Evolutionary conservation across 225 moss, liverwort and hornwort genomes (phyloP).

Genomic region (Asterella californica): DNA sequence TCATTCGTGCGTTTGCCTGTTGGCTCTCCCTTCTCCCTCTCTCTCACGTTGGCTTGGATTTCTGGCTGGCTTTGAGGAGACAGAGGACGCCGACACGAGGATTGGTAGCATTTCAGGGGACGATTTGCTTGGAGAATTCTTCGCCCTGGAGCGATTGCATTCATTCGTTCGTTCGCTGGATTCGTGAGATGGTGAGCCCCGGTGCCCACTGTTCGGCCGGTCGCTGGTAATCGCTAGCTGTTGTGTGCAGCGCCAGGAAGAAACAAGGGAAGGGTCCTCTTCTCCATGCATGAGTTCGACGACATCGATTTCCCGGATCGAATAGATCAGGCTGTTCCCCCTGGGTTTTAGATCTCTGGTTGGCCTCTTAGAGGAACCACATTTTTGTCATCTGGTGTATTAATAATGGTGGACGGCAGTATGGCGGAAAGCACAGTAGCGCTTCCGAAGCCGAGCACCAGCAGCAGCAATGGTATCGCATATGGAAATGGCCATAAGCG

Average conservation of each 20-base stretch:
- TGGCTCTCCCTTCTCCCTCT: background rate
- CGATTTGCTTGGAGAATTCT: background rate
- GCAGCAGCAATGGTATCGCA: background rate
- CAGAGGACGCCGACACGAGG: background rate
- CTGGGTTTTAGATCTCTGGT: constrained; percentile 4
- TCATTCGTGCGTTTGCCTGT: background rate
- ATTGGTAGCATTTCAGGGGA: background rate
- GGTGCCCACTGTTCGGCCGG: background rate
- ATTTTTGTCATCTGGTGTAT: background rate
- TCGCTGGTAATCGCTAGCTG: background rate
- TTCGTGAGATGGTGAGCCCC: background rate
- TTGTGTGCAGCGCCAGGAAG: background rate
- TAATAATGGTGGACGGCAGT: background rate
- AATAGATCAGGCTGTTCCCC: background rate
- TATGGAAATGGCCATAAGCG: constrained; percentile 6
- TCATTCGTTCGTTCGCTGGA: background rate
- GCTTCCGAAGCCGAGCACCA: constrained; percentile 9
- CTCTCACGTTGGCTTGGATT: background rate
- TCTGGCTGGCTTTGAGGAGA: background rate
- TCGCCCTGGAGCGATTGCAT: background rate
- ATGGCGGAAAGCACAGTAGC: constrained; percentile 12
- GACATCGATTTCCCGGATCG: constrained; percentile 1
- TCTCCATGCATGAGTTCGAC: constrained; percentile 18
- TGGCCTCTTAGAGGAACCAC: background rate
- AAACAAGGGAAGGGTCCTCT: background rate